Conservation (phyloP, 495 filamentous ascomycete species). For the Penicillium coprophilum region DNA sequence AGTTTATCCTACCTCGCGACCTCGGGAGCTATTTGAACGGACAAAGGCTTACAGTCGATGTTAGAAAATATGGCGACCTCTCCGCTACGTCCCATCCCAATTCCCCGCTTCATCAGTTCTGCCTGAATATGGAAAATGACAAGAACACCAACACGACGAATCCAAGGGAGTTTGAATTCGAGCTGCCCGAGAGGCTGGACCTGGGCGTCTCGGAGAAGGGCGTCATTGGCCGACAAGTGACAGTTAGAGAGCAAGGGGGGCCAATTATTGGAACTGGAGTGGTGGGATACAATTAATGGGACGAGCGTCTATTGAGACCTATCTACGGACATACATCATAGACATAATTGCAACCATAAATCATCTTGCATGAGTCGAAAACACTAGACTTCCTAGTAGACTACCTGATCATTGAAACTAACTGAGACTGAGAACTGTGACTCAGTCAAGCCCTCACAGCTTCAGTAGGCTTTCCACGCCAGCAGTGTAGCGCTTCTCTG, state of each 20-base stretch:
- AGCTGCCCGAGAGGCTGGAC: slow-evolving; percentile 58
- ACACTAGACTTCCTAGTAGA: not conserved
- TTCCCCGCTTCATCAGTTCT: slow-evolving; percentile 30
- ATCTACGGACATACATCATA: slow-evolving; percentile 8
- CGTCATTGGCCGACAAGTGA: slow-evolving; percentile 41
- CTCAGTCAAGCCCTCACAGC: slow-evolving; percentile 12
- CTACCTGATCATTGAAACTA: not conserved
- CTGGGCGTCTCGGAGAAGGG: slow-evolving; percentile 49
- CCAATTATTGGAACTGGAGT: slow-evolving; percentile 35
- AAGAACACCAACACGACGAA: not conserved
- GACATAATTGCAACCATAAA: not conserved
- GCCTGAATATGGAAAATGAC: slow-evolving; percentile 17
- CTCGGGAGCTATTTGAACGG: not conserved
- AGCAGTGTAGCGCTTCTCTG: slow-evolving; percentile 69
- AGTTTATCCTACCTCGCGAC: slow-evolving; percentile 1
- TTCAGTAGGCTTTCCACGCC: slow-evolving; percentile 34
- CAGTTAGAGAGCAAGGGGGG: slow-evolving; percentile 29
- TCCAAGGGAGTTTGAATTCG: slow-evolving; percentile 42
- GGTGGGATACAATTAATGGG: slow-evolving; percentile 39
- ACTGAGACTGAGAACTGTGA: not conserved
- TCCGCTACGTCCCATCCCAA: slow-evolving; percentile 11
- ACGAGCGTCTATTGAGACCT: not conserved
- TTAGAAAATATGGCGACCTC: slow-evolving; percentile 41
- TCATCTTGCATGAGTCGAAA: not conserved
- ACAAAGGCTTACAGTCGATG: slow-evolving; percentile 7